Conservation (phyloP, 257 asterid genomes). For the Lycium barbarum region DNA sequence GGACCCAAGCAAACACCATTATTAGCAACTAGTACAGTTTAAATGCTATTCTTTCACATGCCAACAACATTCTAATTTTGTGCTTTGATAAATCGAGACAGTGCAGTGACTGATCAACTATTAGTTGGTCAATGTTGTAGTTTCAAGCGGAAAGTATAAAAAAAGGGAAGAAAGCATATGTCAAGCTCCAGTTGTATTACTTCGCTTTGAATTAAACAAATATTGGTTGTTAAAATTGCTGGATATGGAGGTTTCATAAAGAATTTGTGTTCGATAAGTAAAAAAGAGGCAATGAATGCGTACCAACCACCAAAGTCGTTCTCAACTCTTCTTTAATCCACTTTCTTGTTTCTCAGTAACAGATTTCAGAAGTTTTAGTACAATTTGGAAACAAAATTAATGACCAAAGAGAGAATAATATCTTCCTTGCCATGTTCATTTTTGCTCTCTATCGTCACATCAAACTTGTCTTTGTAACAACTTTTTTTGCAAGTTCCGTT, state of each 20-base stretch:
- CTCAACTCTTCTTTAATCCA: neutral
- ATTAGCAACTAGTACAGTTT: neutral
- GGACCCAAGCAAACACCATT: slow-evolving; percentile 14
- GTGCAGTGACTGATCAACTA: neutral
- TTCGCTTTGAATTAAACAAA: neutral
- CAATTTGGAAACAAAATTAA: neutral
- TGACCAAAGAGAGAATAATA: neutral
- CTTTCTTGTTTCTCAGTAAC: neutral
- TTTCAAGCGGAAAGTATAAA: neutral
- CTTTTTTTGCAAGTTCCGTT: slow-evolving; percentile 42
- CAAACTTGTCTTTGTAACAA: neutral
- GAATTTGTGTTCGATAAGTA: neutral
- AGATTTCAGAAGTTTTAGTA: neutral
- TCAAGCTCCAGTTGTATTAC: neutral
- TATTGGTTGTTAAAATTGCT: neutral
- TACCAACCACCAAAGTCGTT: neutral
- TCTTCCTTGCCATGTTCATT: neutral
- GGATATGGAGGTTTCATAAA: neutral
- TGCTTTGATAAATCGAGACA: neutral
- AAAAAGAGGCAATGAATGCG: neutral
- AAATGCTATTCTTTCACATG: neutral
- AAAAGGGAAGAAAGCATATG: neutral
- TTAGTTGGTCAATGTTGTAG: neutral
- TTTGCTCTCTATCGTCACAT: neutral
- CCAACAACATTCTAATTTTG: neutral